A percentile compares a stretch with the other conserved stretches of the same genome.
phyloP scores from a whole-genome alignment of 225 moss, liverwort and hornwort species.

The Thuidium tamariscinum region DNA sequence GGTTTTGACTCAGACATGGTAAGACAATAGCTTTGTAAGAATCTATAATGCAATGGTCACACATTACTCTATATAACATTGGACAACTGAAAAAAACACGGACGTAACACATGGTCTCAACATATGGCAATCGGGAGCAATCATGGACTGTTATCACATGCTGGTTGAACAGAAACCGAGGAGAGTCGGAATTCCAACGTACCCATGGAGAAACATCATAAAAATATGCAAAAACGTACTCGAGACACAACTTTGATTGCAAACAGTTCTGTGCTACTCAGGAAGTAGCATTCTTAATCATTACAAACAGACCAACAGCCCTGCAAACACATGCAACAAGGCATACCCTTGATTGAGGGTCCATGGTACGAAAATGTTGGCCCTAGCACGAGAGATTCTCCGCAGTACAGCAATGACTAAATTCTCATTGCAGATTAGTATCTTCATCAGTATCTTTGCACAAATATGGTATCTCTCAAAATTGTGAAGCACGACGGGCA shows the following conservation, averaged over 20 bases:
- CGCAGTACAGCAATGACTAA: neutral
- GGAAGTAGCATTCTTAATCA: neutral
- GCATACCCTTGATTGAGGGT: neutral
- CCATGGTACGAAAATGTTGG: neutral
- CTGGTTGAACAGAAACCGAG: neutral
- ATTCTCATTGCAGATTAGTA: slow-evolving; percentile 1
- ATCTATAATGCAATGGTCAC: neutral
- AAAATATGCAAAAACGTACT: neutral
- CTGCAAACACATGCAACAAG: neutral
- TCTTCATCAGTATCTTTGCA: neutral
- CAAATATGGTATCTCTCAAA: slow-evolving; percentile 1
- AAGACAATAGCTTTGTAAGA: neutral
- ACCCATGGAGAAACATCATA: neutral
- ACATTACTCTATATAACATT: neutral
- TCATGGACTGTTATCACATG: neutral
- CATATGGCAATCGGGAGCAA: neutral
- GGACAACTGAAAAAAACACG: neutral
- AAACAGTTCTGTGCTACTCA: neutral
- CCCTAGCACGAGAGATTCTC: neutral
- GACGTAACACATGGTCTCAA: neutral
- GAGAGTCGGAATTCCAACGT: neutral
- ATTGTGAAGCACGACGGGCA: neutral
- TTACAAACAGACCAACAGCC: neutral
- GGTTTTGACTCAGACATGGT: neutral
- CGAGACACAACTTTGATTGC: neutral